Conservation (phyloP, 345 rosid species). For the Linum tenue region DNA sequence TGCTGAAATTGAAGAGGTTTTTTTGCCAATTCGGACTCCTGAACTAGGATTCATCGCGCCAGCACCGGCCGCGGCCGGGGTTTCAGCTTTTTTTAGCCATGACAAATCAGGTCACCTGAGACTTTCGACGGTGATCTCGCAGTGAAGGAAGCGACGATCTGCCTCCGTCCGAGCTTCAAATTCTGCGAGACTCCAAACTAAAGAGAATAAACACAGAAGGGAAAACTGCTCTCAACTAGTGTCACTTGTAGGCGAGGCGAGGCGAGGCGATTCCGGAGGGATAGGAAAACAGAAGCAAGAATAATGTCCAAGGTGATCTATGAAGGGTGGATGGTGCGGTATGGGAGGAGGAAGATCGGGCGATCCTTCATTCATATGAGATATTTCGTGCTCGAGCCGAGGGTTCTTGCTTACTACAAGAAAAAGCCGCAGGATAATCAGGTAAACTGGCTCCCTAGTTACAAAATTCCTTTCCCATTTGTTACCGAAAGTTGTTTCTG, state of each 20-base stretch:
- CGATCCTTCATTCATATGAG: constrained; percentile 95
- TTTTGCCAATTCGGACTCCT: background rate
- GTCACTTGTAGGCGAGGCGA: background rate
- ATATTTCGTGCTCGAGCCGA: constrained; percentile 83
- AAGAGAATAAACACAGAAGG: background rate
- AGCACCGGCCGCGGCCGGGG: constrained; percentile 10
- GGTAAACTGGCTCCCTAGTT: constrained; percentile 27
- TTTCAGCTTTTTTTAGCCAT: constrained; percentile 13
- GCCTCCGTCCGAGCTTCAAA: constrained; percentile 24
- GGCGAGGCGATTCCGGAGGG: background rate
- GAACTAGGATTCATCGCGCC: constrained; percentile 9
- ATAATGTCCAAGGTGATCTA: constrained; percentile 76
- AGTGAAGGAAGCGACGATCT: background rate
- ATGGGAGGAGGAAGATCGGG: constrained; percentile 96
- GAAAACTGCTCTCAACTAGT: background rate
- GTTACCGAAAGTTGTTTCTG: too few species aligned
- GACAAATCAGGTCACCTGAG: constrained; percentile 12
- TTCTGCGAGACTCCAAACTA: constrained; percentile 22
- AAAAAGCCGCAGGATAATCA: constrained; percentile 87
- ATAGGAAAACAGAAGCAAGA: background rate
- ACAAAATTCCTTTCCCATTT: too few species aligned
- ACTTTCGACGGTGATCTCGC: constrained; percentile 12
- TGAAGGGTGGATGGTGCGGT: constrained; percentile 99
- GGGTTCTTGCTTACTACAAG: constrained; percentile 96
- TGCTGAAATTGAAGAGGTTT: background rate